These are phyloP conservation scores for Stachybotrys elegans DNA, from an alignment of 2,329 filamentous ascomycete genomes.

Conservation along the genomic window DNA sequence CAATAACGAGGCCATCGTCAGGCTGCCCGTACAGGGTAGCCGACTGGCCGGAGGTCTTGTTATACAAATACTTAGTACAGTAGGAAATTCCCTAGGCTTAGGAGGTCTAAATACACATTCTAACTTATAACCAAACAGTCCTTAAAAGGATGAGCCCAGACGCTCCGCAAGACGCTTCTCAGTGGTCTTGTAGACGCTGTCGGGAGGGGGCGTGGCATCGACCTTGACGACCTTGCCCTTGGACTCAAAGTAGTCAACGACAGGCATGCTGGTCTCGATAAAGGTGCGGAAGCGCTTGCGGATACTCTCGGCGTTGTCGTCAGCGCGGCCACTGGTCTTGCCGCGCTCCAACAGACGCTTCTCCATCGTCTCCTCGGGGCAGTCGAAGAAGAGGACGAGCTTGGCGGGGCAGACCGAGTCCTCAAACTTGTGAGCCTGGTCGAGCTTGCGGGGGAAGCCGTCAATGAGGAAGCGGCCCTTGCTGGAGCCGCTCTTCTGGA, in stretches of 20 bases:
- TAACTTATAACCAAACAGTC: too few relatives aligned
- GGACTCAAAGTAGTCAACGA: slow-evolving; percentile 77
- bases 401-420: slow-evolving; percentile 76
- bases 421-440: slow-evolving; percentile 94
- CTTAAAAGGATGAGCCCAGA: slow-evolving; percentile 36
- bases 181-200: slow-evolving; percentile 54
- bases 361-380: slow-evolving; percentile 85
- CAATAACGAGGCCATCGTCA: too few relatives aligned
- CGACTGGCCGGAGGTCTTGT: too few relatives aligned
- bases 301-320: slow-evolving; percentile 95
- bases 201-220: slow-evolving; percentile 62
- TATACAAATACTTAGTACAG: too few relatives aligned
- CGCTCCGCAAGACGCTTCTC: slow-evolving; percentile 42
- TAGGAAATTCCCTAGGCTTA: too few relatives aligned
- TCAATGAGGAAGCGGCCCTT: slow-evolving; percentile 71
- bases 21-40: too few relatives aligned
- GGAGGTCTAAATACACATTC: too few relatives aligned
- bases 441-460: slow-evolving; percentile 94
- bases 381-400: slow-evolving; percentile 92
- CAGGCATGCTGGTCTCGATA: slow-evolving; percentile 94
- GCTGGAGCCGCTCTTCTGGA: slow-evolving; percentile 42
- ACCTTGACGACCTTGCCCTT: slow-evolving; percentile 78
- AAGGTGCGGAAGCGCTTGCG: slow-evolving; percentile 95
- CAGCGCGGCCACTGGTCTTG: slow-evolving; percentile 83
- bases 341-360: slow-evolving; percentile 78